Percentiles rank a stretch among this genome's conserved stretches.
Evolutionary conservation across 306 rosid species (phyloP).

Genomic region (Prunus persica): DNA sequence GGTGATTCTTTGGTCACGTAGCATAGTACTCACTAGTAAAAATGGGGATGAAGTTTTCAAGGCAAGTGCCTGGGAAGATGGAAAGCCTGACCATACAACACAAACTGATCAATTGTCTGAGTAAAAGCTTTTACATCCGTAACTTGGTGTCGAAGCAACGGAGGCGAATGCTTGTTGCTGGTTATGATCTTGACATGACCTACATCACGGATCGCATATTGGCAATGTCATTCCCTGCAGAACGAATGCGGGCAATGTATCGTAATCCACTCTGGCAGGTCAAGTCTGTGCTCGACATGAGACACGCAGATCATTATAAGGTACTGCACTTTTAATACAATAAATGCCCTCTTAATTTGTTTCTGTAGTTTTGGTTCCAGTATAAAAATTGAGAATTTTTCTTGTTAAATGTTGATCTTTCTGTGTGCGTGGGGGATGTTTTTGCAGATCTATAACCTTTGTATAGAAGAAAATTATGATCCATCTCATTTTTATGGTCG

Average conservation of each 20-base stretch:
- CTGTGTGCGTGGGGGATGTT: neutral
- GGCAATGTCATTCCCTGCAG: constrained; percentile 96
- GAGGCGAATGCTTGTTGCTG: constrained; percentile 85
- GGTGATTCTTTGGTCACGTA: constrained; percentile 31
- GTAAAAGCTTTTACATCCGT: constrained; percentile 63
- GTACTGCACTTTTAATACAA: constrained; percentile 19
- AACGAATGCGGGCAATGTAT: constrained; percentile 85
- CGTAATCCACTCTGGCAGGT: constrained; percentile 99
- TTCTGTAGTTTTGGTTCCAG: neutral
- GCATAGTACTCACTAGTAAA: constrained; percentile 23
- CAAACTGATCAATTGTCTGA: constrained; percentile 59
- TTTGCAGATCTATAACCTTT: constrained; percentile 82
- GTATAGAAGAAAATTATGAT: constrained; percentile 86
- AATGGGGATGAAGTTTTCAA: constrained; percentile 71
- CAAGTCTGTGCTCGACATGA: constrained; percentile 85
- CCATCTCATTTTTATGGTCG: constrained; percentile 76
- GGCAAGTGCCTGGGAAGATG: constrained; percentile 42
- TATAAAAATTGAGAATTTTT: no score
- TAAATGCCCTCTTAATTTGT: neutral
- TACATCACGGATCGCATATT: constrained; percentile 75
- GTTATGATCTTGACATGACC: constrained; percentile 99
- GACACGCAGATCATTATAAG: constrained; percentile 80
- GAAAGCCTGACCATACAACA: constrained; percentile 44
- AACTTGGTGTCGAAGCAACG: constrained; percentile 90
- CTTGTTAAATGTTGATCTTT: neutral